A percentile compares a stretch with the other conserved stretches of the same genome.
These are phyloP conservation scores for Dacryopinax spathularia DNA, from an alignment of 768 basidiomycete species.

Conservation along the genomic window DNA sequence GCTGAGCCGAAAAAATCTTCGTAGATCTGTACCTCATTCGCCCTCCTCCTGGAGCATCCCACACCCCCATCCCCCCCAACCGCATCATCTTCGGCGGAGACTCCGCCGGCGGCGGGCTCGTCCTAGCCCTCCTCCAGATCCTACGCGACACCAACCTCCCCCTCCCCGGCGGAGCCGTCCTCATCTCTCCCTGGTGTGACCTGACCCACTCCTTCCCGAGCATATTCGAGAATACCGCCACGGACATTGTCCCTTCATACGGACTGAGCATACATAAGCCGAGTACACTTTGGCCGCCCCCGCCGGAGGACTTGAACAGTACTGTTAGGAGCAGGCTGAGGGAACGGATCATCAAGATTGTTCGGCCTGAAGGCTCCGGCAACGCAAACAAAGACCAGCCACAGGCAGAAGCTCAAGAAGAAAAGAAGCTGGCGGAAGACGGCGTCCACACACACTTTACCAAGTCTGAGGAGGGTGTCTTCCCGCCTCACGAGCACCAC, in stretches of 20 bases:
- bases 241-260: slow-evolving; percentile 66
- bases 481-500: background rate
- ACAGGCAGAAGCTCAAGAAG: too few species aligned
- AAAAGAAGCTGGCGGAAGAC: background rate
- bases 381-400: too few species aligned
- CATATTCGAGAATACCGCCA: slow-evolving; percentile 67
- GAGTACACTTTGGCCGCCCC: slow-evolving; percentile 43
- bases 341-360: background rate
- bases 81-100: slow-evolving; percentile 81
- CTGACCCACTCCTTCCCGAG: slow-evolving; percentile 93
- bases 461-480: background rate
- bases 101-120: slow-evolving; percentile 83
- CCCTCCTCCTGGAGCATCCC: slow-evolving; percentile 68
- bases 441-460: background rate
- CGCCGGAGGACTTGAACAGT: slow-evolving; percentile 16
- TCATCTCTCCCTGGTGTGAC: slow-evolving; percentile 90
- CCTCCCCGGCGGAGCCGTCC: slow-evolving; percentile 68
- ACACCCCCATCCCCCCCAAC: slow-evolving; percentile 62
- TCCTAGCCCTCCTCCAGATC: slow-evolving; percentile 57
- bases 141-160: slow-evolving; percentile 76
- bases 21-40: slow-evolving; percentile 74
- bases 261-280: slow-evolving; percentile 64
- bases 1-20: too few species aligned
- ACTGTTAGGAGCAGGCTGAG: background rate
- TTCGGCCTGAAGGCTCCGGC: background rate